These are phyloP conservation scores for Ramaria sp. DNA, from an alignment of 768 basidiomycete genomes.

Conservation along the genomic window DNA sequence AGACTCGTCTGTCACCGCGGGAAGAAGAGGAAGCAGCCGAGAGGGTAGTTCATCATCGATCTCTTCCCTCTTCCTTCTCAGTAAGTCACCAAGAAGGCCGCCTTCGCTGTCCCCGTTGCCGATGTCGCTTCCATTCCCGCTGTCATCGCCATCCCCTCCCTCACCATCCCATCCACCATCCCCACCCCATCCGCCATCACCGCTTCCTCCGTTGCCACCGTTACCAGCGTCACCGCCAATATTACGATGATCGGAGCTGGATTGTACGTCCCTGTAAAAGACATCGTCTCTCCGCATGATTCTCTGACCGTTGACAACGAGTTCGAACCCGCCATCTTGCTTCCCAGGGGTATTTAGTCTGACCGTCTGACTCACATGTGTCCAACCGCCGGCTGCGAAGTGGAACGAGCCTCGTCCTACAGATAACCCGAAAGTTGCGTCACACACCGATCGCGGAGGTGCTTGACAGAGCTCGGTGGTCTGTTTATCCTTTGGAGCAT, in stretches of 20 bases:
- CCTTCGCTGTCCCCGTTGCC: neutral
- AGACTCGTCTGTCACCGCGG: neutral
- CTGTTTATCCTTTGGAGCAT: slow-evolving; percentile 40
- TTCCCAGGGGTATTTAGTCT: slow-evolving; percentile 18
- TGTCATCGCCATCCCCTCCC: neutral
- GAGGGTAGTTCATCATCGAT: neutral
- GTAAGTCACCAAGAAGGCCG: neutral
- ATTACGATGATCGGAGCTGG: slow-evolving; percentile 2
- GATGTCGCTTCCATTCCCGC: neutral
- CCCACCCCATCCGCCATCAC: neutral
- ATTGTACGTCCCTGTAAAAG: slow-evolving; percentile 43
- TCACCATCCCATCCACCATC: neutral
- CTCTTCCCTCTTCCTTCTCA: neutral
- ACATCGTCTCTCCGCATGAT: slow-evolving; percentile 66
- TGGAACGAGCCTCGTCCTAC: slow-evolving; percentile 16
- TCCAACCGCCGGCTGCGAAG: slow-evolving; percentile 18
- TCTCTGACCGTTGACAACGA: slow-evolving; percentile 16
- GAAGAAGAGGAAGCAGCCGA: neutral
- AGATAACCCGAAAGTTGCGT: neutral
- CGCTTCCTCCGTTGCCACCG: neutral
- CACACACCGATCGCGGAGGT: neutral
- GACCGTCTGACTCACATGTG: slow-evolving; percentile 17
- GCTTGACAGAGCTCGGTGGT: slow-evolving; percentile 33
- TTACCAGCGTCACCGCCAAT: neutral
- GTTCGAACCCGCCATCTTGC: slow-evolving; percentile 20